Conservation (phyloP, 2,329 filamentous ascomycete genomes). For the Fusarium tanahbumbuense region DNA sequence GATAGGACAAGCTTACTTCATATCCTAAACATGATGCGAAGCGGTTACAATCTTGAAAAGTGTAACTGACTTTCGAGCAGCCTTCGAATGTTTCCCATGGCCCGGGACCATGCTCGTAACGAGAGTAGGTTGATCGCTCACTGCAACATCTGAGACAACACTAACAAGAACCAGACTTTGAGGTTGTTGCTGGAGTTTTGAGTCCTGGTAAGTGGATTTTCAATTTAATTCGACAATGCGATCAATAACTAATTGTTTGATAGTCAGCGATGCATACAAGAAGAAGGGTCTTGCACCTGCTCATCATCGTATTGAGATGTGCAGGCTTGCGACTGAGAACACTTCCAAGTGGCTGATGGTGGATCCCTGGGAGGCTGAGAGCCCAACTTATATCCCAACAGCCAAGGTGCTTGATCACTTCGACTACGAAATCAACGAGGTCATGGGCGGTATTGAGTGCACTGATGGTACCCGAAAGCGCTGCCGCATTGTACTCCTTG, state of each 20-base stretch:
- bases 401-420: conserved; percentile 93
- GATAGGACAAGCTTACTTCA: background rate
- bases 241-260: conserved; percentile 5
- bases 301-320: conserved; percentile 73
- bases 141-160: background rate
- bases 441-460: conserved; percentile 79
- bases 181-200: conserved; percentile 81
- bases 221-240: background rate
- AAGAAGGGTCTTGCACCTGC: conserved; percentile 55
- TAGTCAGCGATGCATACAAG: conserved; percentile 52
- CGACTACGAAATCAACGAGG: conserved; percentile 84
- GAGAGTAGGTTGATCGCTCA: conserved; percentile 43
- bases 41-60: background rate
- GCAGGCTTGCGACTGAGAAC: conserved; percentile 79
- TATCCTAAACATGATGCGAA: background rate
- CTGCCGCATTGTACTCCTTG: conserved; percentile 82
- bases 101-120: conserved; percentile 77
- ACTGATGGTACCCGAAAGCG: conserved; percentile 72
- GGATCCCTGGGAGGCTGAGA: conserved; percentile 89
- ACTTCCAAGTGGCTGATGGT: conserved; percentile 83
- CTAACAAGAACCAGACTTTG: conserved; percentile 62
- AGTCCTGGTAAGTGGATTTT: conserved; percentile 44
- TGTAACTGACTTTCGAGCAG: conserved; percentile 13
- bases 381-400: conserved; percentile 84
- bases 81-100: conserved; percentile 79